Evolutionary conservation across 2,329 filamentous ascomycete genomes (phyloP), one percentile per base, ranked within the genome.

Genomic region (Myotisia sp.): DNA sequence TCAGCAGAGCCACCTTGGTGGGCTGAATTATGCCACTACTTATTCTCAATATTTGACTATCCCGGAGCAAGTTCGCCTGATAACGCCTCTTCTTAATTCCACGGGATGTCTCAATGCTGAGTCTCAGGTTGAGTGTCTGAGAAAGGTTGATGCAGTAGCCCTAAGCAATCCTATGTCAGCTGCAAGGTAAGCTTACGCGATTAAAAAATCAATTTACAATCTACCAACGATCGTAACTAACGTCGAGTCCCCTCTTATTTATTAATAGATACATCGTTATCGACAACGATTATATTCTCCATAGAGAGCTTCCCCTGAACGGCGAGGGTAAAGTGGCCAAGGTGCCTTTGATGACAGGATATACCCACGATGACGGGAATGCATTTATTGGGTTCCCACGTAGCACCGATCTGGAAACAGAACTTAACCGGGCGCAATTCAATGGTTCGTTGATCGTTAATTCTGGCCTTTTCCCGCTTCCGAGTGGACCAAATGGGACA

Each of bases 31-130:
- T 37, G 68, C 66, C 9, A 65, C 63, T 1, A 63, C 65, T 0
- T 74, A 71, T 48, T 68, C 64, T 8, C 59, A 61, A 16, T 74
- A 73, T 51, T 64, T 65, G 44, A 71, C 68, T 3, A 62, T 74
- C 39, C 50, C 60, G 5, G 52, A 71, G 37, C 64, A 65, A 12
- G 63, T 66, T 41, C 44, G 55, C 2, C 53, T 59, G 0, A 62
- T 58, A 0, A 56, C 59, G 13, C 54, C 61, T 2, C 63, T 75
- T 30, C 63, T 74, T 37, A 42, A 51, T 4, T 59, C 56, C 3
- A 60, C 64, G 2, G 65, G 67, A 37, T 74, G 71, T 52, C 19
- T 26, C 14, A 10, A 30, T 7, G 65, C 63, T 14, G 50, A 58
- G 26, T 60, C 59, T 10, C 47, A 49, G 4, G 26, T 66, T 2